Evolutionary conservation across 768 basidiomycete species (phyloP).

Genomic region (Leccinum uliginosum): DNA sequence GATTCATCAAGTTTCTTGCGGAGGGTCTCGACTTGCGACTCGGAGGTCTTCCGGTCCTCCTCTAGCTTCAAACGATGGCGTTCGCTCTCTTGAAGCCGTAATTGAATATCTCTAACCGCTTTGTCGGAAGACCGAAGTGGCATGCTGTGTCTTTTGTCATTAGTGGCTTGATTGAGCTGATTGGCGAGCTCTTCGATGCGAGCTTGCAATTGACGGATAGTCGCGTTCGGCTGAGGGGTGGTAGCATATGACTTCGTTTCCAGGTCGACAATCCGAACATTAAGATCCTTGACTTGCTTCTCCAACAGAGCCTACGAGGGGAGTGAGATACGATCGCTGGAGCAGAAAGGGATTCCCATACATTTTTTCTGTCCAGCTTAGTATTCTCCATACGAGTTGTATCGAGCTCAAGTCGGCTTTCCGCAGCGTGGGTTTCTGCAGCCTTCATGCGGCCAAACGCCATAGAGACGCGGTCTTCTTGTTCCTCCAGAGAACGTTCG

Average conservation of each 20-base stretch:
- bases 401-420: slow-evolving; percentile 73
- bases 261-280: slow-evolving; percentile 76
- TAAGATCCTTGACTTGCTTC: slow-evolving; percentile 82
- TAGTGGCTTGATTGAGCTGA: slow-evolving; percentile 40
- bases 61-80: slow-evolving; percentile 59
- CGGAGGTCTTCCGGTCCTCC: slow-evolving; percentile 59
- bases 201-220: slow-evolving; percentile 58
- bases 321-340: neutral
- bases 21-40: slow-evolving; percentile 52
- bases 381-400: slow-evolving; percentile 79
- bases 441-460: slow-evolving; percentile 78
- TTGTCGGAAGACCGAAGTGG: slow-evolving; percentile 44
- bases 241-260: slow-evolving; percentile 73
- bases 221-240: slow-evolving; percentile 52
- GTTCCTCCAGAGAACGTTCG: slow-evolving; percentile 72
- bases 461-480: slow-evolving; percentile 66
- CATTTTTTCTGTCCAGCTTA: slow-evolving; percentile 73
- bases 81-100: slow-evolving; percentile 57
- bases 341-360: slow-evolving; percentile 28
- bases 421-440: slow-evolving; percentile 70
- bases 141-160: slow-evolving; percentile 35
- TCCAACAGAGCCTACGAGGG: slow-evolving; percentile 65
- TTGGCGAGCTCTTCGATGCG: slow-evolving; percentile 66
- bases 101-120: slow-evolving; percentile 46
- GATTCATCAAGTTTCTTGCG: slow-evolving; percentile 56